Base-by-base conservation (phyloP, 768 basidiomycete species). In the Tulasnella calospora region DNA sequence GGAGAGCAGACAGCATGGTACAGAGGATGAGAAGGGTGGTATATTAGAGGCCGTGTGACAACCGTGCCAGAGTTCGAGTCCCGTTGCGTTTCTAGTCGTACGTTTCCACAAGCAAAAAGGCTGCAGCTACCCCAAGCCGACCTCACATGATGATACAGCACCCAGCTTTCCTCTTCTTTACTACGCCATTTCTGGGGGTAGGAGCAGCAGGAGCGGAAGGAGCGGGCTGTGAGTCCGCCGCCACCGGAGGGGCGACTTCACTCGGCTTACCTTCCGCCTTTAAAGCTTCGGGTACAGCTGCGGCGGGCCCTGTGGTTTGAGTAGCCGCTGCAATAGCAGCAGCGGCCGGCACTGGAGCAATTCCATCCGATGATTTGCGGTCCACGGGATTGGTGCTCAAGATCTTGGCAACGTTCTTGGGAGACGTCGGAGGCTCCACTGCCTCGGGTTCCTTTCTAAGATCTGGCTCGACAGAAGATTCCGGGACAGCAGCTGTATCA, bases 231-330 rank as follows among this genome's bases (percentile, higher is more conserved):
- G 44, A 40, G 71, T 72, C 71, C 71, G 71, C 44, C 71, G 71
- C 44, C 71, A 19, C 71, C 21, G 19, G 38, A 40, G 71, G 36
- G 36, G 36, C 71, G 44, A 19, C 44, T 46, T 67, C 61, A 33
- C 38, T 72, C 71, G 71, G 71, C 71, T 72, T 72, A 46, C 36
- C 71, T 40, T 72, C 71, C 71, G 71, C 71, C 71, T 72, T 72
- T 30, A 38, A 38, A 40, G n/a, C 36, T 35, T 40, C 71, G 23
- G 44, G 23, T 23, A 41, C 70, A 33, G 35, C 40, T 71, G 33
- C 70, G 30, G 27, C 70, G 36, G 44, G 38, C 38, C 13, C 38
- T 13, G 71, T 46, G 17, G n/a, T 23, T 27, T 19, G 30, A 27
- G 44, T 36, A 72, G 36, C 33, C 10, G 36, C 36, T 21, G n/a